Base-by-base conservation (phyloP, 2,329 filamentous ascomycete species). In the Stagonosporopsis chrysanthemi region DNA sequence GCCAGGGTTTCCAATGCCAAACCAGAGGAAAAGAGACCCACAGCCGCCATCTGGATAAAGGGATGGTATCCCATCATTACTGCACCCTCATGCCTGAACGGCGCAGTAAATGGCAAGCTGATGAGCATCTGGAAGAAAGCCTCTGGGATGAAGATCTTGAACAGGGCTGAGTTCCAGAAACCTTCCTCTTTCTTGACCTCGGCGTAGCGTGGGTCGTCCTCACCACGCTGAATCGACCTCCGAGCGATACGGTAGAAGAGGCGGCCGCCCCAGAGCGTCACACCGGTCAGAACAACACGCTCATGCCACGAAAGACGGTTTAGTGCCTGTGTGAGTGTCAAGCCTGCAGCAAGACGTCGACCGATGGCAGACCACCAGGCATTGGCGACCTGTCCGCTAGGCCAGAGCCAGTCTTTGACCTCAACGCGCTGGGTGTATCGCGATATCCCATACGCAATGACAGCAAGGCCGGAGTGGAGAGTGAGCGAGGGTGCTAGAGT, bases 311-410 rank as follows among this genome's bases (percentile, higher is more conserved):
- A 80, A 3, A 86, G 73, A 3, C 78, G 78, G 17, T 71, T 64
- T 64, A 83, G 79, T 15, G 83, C 82, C 43, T 80, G 75, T 1
- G 75, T 64, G 5, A 84, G 55, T 0, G 82, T 79, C 19, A 83
- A 69, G 1, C 81, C 79, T 28, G 80, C 76, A 53, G 78, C 74
- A 11, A 85, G 75, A 5, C 80, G 81, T n/a, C 79, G 76, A 14
- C 84, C 84, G 39, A 87, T 72, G 22, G 85, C 83, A 52, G 79
- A 82, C 82, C 84, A 87, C 85, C 85, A 87, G 6, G 83, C 84
- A 66, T 86, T 87, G 54, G 78, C 70, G 9, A 87, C 80, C 64
- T 83, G 83, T 2, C 78, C 82, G 4, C 78, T 74, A 1, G 84
- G 83, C 84, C 84, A 87, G 6, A 85, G 72, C 77, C 81, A 84